Percentiles rank a stretch among this genome's conserved stretches.
phyloP scores from a whole-genome alignment of 257 asterid genomes.

The Knoxia roxburghii region DNA sequence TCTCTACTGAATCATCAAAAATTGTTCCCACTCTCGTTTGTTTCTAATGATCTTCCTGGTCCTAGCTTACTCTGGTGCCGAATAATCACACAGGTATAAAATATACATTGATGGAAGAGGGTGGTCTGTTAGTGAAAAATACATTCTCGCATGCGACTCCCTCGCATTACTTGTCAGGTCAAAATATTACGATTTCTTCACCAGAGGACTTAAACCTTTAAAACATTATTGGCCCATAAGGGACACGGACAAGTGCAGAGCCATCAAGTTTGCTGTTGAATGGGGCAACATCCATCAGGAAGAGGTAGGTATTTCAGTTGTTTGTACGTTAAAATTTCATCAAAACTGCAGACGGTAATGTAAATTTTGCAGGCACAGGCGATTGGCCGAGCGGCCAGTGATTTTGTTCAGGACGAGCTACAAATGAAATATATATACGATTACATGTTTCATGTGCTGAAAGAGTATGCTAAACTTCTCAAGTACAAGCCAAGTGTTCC shows the following conservation, averaged over 20 bases:
- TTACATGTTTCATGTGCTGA: conserved; percentile 77
- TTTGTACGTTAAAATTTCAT: no score
- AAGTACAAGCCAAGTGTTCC: conserved; percentile 65
- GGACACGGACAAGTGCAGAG: conserved; percentile 57
- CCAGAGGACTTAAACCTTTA: conserved; percentile 72
- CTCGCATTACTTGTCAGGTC: conserved; percentile 54
- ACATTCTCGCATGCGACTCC: conserved; percentile 86
- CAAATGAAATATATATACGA: conserved; percentile 70
- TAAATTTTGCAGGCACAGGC: conserved; percentile 39
- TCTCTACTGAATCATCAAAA: neutral
- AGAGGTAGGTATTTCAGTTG: no score
- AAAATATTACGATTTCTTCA: conserved; percentile 68
- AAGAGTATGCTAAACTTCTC: conserved; percentile 60
- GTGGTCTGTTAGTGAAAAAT: conserved; percentile 96
- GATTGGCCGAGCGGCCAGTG: conserved; percentile 60
- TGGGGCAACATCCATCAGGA: conserved; percentile 67
- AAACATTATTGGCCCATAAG: conserved; percentile 87
- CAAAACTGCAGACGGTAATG: no score
- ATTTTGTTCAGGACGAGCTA: conserved; percentile 46
- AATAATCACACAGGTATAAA: conserved; percentile 50
- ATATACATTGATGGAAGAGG: conserved; percentile 86
- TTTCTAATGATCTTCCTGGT: neutral
- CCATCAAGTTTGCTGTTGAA: conserved; percentile 75
- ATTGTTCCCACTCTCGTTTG: no score
- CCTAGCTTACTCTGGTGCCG: no score